Conservation (phyloP, 345 rosid species). For the Noccaea caerulescens region DNA sequence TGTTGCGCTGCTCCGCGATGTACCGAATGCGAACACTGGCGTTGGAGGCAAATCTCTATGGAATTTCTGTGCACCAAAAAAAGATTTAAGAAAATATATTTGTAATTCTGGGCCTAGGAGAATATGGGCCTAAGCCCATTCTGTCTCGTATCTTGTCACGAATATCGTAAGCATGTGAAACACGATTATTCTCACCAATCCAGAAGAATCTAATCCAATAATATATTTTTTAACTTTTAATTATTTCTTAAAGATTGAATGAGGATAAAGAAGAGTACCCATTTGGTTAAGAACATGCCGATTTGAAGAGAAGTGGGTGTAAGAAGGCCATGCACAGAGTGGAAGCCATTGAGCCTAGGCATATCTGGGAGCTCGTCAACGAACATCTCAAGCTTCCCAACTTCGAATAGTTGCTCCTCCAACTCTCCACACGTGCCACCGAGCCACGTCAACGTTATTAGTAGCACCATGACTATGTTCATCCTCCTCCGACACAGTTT, state of each 20-base stretch:
- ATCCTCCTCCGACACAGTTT: constrained; percentile 14
- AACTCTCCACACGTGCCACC: constrained; percentile 41
- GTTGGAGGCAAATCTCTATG: constrained; percentile 87
- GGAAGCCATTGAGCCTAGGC: constrained; percentile 66
- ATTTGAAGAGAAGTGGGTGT: constrained; percentile 57
- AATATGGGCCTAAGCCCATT: background rate
- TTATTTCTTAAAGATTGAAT: background rate
- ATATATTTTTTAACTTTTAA: too few relatives aligned
- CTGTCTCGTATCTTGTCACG: background rate
- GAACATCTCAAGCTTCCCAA: constrained; percentile 63
- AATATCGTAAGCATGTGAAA: constrained; percentile 7
- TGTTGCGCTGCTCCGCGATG: constrained; percentile 57
- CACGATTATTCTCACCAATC: constrained; percentile 25
- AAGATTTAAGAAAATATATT: background rate
- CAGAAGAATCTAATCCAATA: constrained; percentile 21
- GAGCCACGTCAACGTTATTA: constrained; percentile 33
- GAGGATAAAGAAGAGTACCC: constrained; percentile 52
- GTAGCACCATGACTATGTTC: constrained; percentile 31
- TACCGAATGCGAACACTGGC: constrained; percentile 80
- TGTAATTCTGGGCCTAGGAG: background rate
- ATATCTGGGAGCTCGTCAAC: constrained; percentile 79
- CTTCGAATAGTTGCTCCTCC: constrained; percentile 44
- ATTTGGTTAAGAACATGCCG: constrained; percentile 75
- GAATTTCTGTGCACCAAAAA: constrained; percentile 60
- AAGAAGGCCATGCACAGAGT: constrained; percentile 47